Base-by-base conservation (phyloP, 257 asterid genomes). In the Petunia axillaris region DNA sequence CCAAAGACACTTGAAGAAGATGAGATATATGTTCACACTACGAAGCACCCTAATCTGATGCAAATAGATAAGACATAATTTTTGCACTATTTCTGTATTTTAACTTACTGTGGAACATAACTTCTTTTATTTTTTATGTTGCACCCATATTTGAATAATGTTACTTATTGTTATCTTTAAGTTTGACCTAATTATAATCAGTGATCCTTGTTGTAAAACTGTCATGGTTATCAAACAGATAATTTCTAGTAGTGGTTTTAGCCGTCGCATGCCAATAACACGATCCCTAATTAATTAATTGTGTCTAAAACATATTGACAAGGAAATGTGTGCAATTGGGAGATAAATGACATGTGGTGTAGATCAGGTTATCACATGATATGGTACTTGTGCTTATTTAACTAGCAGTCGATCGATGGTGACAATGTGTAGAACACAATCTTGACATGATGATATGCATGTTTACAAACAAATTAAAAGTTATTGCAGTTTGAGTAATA, bases 391-490 rank as follows among this genome's bases (percentile, higher is more conserved):
- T 53, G 53, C 6, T 48, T 10, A 5, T 48, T 4, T 48, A 48
- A 48, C 53, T 16, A 58, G 0, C 16, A 58, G 2, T n/a, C 6
- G 6, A 58, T n/a, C 25, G 25, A 25, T 58, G 38, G 9, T 58
- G 64, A 58, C 38, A 25, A 55, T 68, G 38, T 68, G 38, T 13
- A 38, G 38, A 81, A 80, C 79, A 80, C 75, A 80, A 83, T 80
- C 79, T 80, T 80, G 40, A 64, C 50, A 80, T 52, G 65, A 54
- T 43, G 77, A 62, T 58, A 9, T 48, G 60, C 11, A 41, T 57
- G 39, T 59, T 44, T 40, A 43, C 58, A 73, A 35, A 8, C 41
- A 64, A 64, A 16, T 64, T 14, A 9, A 73, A 73, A 16, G 53
- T 73, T 48, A 25, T 25, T 25, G 25, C 25, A 25, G 62, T 44